Percentiles rank a stretch among this genome's conserved stretches.
These are phyloP conservation scores for Musa balbisiana DNA, from an alignment of 202 grass and related monocot species.

Conservation along the genomic window DNA sequence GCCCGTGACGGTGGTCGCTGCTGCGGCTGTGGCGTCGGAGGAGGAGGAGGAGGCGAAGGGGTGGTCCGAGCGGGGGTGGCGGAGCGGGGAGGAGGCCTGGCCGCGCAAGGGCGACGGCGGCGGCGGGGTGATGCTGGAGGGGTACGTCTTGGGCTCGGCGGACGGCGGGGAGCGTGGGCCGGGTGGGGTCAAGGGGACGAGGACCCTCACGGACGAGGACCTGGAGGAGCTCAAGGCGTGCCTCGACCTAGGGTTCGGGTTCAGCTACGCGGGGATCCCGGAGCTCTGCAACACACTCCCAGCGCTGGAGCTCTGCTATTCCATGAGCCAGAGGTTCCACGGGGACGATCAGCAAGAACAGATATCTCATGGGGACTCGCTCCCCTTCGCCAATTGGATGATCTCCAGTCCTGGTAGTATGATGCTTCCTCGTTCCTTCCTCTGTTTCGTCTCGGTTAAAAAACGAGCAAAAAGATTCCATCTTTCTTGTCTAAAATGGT, in stretches of 20 bases:
- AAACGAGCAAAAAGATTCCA: no score
- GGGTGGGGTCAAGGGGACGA: neutral
- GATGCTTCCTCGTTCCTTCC: neutral
- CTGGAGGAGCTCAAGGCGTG: no score
- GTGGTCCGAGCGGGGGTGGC: neutral
- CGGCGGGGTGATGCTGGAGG: slow-evolving; percentile 17
- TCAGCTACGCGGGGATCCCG: neutral
- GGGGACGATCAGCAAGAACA: slow-evolving; percentile 6
- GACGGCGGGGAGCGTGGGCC: neutral
- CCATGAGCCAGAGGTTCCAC: slow-evolving; percentile 13
- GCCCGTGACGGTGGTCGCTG: no score
- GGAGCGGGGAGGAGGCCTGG: neutral
- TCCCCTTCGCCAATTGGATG: slow-evolving; percentile 10
- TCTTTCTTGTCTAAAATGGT: no score
- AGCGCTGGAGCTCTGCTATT: slow-evolving; percentile 22
- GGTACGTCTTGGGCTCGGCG: neutral
- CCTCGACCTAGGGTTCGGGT: no score
- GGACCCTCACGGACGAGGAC: neutral
- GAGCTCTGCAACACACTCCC: slow-evolving; percentile 12
- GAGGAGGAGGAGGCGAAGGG: slow-evolving; percentile 4
- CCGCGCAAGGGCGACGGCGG: neutral
- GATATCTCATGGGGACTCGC: neutral
- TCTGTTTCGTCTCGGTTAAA: neutral
- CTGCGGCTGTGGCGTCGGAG: neutral
- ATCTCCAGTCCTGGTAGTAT: slow-evolving; percentile 18